Evolutionary conservation across 1,284 basidiomycete genomes (phyloP).

Genomic region (Trichosporon sp.): DNA sequence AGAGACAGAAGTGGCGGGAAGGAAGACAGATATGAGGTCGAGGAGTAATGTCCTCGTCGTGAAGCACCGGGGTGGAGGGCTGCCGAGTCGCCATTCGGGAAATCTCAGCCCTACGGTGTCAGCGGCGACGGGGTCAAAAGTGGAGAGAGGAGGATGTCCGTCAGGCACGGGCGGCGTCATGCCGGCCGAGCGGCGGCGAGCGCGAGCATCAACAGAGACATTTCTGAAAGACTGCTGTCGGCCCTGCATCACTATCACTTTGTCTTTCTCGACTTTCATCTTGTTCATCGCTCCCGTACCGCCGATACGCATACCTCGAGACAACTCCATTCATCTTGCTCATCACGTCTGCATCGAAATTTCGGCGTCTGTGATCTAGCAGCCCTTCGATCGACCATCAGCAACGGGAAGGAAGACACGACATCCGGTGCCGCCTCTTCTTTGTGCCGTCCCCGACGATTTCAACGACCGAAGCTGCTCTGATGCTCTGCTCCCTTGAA

Average conservation of each 20-base stretch:
- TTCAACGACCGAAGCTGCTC: no score
- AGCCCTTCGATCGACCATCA: no score
- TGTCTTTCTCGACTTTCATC: not conserved
- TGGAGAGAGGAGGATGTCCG: not conserved
- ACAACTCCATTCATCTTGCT: not conserved
- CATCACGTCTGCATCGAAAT: not conserved
- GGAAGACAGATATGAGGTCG: no score
- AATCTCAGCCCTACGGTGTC: not conserved
- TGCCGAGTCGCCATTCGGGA: conserved; percentile 1
- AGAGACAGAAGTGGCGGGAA: no score
- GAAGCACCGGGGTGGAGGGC: not conserved
- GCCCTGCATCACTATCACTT: not conserved
- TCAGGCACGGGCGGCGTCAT: not conserved
- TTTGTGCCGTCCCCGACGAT: no score
- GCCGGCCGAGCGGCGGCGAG: no score
- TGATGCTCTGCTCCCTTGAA: no score
- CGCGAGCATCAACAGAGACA: not conserved
- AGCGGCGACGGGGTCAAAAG: conserved; percentile 8
- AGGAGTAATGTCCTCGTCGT: not conserved
- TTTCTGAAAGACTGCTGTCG: not conserved
- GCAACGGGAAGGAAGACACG: no score
- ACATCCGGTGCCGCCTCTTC: no score
- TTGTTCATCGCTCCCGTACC: not conserved
- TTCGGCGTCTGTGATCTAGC: no score
- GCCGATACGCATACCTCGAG: not conserved